Conservation (phyloP, 352 stramenopile species). For the Blastocystis sp. region DNA sequence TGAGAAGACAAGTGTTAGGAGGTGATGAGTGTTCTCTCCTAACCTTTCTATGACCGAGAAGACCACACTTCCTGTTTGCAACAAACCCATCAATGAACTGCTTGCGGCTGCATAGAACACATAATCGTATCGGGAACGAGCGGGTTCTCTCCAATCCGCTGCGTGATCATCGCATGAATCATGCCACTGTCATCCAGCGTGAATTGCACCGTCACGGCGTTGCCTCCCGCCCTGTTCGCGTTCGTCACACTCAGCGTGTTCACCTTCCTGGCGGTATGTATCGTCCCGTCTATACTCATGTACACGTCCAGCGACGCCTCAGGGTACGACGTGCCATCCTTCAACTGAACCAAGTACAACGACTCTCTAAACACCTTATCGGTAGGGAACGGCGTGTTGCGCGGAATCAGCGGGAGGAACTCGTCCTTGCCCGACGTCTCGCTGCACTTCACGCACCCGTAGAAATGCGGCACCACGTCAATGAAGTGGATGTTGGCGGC, state of each 20-base stretch:
- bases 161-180: too few species aligned
- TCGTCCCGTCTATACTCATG: background rate
- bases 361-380: background rate
- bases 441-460: background rate
- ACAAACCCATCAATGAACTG: background rate
- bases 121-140: too few species aligned
- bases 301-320: background rate
- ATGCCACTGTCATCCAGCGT: too few species aligned
- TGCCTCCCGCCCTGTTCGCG: too few species aligned
- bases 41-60: too few species aligned
- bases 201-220: too few species aligned
- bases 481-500: background rate
- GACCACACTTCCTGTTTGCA: too few species aligned
- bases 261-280: background rate
- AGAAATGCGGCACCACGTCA: background rate
- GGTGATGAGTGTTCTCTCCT: too few species aligned
- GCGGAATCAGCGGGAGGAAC: conserved; percentile 3
- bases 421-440: background rate
- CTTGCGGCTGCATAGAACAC: background rate
- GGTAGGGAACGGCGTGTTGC: background rate
- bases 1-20: too few species aligned
- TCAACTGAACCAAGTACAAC: background rate
- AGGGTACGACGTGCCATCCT: background rate
- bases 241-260: too few species aligned
- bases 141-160: too few species aligned